These are phyloP conservation scores for Saccharomyces pastorianus DNA, from an alignment of 1,139 yeast genomes.

Conservation along the genomic window DNA sequence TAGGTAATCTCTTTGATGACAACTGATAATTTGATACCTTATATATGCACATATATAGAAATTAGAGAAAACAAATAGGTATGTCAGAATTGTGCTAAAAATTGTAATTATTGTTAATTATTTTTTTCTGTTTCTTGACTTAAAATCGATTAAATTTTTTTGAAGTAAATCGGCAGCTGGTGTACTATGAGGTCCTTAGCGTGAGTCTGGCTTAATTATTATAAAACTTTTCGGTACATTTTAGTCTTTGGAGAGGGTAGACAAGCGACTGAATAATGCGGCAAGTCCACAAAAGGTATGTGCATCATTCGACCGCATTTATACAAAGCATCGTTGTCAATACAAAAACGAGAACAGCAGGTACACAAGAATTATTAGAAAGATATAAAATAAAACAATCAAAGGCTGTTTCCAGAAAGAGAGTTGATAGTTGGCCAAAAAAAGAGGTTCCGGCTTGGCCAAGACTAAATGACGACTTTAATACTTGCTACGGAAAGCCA, in stretches of 20 bases:
- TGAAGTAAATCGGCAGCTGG: not conserved
- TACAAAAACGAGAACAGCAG: not conserved
- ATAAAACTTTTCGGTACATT: no score
- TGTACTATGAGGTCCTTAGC: no score
- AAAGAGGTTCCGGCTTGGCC: conserved; percentile 9
- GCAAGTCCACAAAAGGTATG: not conserved
- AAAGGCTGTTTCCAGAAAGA: not conserved
- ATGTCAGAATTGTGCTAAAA: not conserved
- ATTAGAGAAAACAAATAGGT: not conserved
- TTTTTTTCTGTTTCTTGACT: not conserved
- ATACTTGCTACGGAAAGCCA: conserved; percentile 32
- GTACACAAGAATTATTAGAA: not conserved
- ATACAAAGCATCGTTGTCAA: not conserved
- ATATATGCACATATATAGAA: not conserved
- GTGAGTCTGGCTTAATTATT: no score
- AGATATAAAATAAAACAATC: not conserved
- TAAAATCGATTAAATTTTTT: not conserved
- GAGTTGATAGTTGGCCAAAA: not conserved
- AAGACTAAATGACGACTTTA: conserved; percentile 12
- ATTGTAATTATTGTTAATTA: not conserved
- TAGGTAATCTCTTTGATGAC: conserved; percentile 45
- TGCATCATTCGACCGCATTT: not conserved
- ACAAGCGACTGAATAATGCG: not conserved
- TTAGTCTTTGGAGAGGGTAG: no score
- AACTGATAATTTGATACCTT: not conserved